A percentile compares a stretch with the other conserved stretches of the same genome.
These are phyloP conservation scores for Ophiocordyceps unilateralis DNA, from an alignment of 2,329 filamentous ascomycete genomes.

Conservation along the genomic window DNA sequence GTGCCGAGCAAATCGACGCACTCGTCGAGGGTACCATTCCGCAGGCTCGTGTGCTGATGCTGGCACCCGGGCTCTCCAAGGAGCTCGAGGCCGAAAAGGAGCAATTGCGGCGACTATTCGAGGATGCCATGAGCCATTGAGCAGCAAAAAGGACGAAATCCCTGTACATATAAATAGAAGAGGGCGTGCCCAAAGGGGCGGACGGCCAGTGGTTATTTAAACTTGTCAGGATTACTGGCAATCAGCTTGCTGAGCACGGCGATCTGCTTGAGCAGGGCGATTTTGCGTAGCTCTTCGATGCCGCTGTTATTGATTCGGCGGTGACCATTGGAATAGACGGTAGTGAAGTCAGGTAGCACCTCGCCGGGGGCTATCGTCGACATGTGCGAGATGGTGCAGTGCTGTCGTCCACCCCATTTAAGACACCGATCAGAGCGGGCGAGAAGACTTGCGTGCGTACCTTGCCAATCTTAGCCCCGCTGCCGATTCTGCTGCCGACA, in stretches of 20 bases:
- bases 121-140: conserved; percentile 31
- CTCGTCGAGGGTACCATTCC: conserved; percentile 91
- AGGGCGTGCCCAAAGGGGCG: background rate
- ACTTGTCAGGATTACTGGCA: conserved; percentile 40
- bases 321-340: conserved; percentile 49
- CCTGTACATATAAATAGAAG: background rate
- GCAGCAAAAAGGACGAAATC: background rate
- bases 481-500: conserved; percentile 40
- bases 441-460: conserved; percentile 18
- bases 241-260: conserved; percentile 51
- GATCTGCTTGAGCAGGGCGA: conserved; percentile 48
- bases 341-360: conserved; percentile 46
- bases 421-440: background rate
- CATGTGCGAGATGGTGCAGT: conserved; percentile 54
- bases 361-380: conserved; percentile 40
- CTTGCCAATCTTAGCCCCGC: conserved; percentile 44
- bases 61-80: conserved; percentile 65
- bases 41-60: conserved; percentile 75
- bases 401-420: conserved; percentile 18
- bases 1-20: conserved; percentile 53
- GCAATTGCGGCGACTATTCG: conserved; percentile 53
- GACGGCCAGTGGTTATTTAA: conserved; percentile 14
- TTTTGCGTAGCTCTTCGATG: conserved; percentile 45
- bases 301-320: conserved; percentile 40
- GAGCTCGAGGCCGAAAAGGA: conserved; percentile 56